Conservation (phyloP, 2,329 filamentous ascomycete genomes). For the Domatiomyces globalis region DNA sequence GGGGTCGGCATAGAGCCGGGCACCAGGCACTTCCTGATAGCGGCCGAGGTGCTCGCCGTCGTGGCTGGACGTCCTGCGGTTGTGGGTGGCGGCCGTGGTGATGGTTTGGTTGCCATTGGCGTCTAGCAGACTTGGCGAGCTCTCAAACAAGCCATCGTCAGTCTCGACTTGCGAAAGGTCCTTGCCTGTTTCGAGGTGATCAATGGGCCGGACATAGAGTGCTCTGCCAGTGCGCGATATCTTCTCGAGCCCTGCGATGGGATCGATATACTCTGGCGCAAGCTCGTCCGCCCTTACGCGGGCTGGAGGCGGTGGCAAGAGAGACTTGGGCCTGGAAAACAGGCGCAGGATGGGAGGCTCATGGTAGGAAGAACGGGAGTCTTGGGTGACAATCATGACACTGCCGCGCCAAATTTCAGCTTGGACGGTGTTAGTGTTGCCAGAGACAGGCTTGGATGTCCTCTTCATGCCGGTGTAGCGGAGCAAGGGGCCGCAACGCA, state of each 20-base stretch:
- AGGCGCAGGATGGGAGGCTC: slow-evolving; percentile 62
- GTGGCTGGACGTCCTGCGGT: slow-evolving; percentile 29
- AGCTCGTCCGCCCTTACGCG: slow-evolving; percentile 53
- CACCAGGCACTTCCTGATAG: slow-evolving; percentile 69
- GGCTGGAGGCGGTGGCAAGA: slow-evolving; percentile 63
- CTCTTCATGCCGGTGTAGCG: slow-evolving; percentile 76
- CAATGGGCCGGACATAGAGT: slow-evolving; percentile 77
- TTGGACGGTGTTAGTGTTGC: slow-evolving; percentile 29
- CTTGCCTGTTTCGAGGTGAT: slow-evolving; percentile 61
- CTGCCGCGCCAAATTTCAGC: slow-evolving; percentile 83
- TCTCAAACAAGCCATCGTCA: slow-evolving; percentile 70
- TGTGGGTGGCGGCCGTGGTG: slow-evolving; percentile 29
- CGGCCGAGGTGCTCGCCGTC: slow-evolving; percentile 73
- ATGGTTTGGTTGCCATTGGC: slow-evolving; percentile 24
- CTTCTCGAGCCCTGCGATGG: slow-evolving; percentile 75
- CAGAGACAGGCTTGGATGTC: slow-evolving; percentile 19
- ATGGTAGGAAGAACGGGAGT: slow-evolving; percentile 70
- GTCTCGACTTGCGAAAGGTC: slow-evolving; percentile 71
- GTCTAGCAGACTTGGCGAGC: slow-evolving; percentile 35
- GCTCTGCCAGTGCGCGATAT: slow-evolving; percentile 72
- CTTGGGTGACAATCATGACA: slow-evolving; percentile 87
- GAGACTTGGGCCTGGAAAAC: slow-evolving; percentile 73
- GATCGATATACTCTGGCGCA: slow-evolving; percentile 70
- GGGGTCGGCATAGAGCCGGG: slow-evolving; percentile 66
- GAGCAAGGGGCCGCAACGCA: slow-evolving; percentile 81